Percentiles rank a stretch among this genome's conserved stretches.
Evolutionary conservation across 768 basidiomycete species (phyloP).

Genomic region (Botryobasidium botryosum): DNA sequence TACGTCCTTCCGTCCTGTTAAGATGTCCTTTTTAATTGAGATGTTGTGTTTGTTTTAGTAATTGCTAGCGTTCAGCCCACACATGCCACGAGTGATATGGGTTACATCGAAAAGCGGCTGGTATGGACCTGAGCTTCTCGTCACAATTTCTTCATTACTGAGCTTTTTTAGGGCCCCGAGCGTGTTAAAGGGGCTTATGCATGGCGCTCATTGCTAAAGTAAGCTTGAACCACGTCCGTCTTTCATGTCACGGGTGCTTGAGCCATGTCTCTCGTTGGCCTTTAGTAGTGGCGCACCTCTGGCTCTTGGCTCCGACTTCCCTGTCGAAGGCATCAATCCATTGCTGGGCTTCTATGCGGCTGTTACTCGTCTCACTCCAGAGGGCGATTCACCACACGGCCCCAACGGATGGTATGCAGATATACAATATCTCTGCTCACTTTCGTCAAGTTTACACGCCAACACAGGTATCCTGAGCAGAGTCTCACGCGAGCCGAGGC

Average conservation of each 20-base stretch:
- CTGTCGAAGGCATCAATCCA: conserved; percentile 82
- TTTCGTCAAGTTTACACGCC: not conserved
- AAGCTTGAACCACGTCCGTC: conserved; percentile 13
- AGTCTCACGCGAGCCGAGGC: conserved; percentile 67
- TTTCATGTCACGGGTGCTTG: not conserved
- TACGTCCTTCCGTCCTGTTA: conserved; percentile 20
- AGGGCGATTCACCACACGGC: conserved; percentile 73
- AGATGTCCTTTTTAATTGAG: not conserved
- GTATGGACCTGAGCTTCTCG: conserved; percentile 22
- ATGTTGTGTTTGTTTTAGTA: conserved; percentile 31
- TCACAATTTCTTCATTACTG: not conserved
- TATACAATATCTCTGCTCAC: not conserved
- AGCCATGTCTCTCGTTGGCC: not conserved
- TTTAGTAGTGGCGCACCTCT: conserved; percentile 28
- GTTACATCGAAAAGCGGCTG: conserved; percentile 71
- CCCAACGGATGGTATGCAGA: conserved; percentile 54
- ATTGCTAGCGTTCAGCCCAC: conserved; percentile 88
- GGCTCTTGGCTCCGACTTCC: conserved; percentile 86
- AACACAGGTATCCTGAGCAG: conserved; percentile 54
- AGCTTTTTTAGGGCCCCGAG: conserved; percentile 41
- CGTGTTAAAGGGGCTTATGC: conserved; percentile 83
- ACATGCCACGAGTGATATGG: conserved; percentile 85
- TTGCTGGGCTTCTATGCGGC: conserved; percentile 83
- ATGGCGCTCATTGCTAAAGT: conserved; percentile 64
- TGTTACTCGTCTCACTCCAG: conserved; percentile 46